Base-by-base conservation (phyloP, 1,139 yeast genomes). In the Suhomyces ambrosiae region DNA sequence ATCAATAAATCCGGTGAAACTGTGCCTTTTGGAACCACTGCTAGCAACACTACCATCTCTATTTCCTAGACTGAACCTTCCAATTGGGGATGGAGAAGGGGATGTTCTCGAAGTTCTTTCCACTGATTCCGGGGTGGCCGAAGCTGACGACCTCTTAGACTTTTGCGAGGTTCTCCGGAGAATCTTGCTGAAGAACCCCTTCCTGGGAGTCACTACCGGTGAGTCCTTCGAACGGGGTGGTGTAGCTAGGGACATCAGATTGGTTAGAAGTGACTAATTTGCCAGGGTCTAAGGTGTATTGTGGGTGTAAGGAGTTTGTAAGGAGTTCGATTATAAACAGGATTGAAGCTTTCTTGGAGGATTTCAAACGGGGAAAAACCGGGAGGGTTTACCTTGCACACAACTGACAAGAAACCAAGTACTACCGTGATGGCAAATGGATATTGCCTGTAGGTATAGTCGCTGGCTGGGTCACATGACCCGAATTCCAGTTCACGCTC, bases 101-200 rank as follows among this genome's bases (percentile, higher is more conserved):
- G 27, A 15, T 17, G 14, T 18, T 19, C 9, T 24, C 11, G 3
- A 7, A 6, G 17, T 27, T n/a, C 24, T 13, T 7, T 15, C 15
- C 9, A 8, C 15, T 15, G 40, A 37, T 5, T 33, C 30, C 2
- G 37, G 37, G 10, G 37, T 27, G 14, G 12, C 15, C 3, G 31
- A 12, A 5, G 25, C 13, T 4, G 27, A 27, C 10, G 37, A 12
- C 5, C 23, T 11, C 18, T 30, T 28, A 19, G 23, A 10, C 19
- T n/a, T 30, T 25, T 26, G 37, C 22, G 35, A 11, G 9, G 37
- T 16, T 27, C 48, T 37, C 15, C 48, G 42, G 23, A 53, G 45
- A 6, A 53, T 45, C 33, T 46, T 48, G 22, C 46, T 47, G 36
- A 53, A 45, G 22, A 53, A 47, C 4, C 54, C 46, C 35, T 38